Evolutionary conservation across 2,329 filamentous ascomycete species (phyloP).

Genomic region (Pseudohalonectria lignicola): DNA sequence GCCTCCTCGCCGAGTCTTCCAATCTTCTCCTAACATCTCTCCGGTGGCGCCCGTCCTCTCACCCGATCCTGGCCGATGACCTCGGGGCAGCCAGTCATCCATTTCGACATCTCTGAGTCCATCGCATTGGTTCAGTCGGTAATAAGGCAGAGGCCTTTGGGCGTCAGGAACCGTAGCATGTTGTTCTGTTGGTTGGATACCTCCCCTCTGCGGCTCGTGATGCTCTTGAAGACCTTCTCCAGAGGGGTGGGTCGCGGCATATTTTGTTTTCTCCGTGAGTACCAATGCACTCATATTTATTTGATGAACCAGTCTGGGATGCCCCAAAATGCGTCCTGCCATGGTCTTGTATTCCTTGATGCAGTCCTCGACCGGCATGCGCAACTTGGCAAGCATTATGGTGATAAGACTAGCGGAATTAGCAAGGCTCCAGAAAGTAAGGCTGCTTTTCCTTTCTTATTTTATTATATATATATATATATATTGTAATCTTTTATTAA

Average conservation of each 20-base stretch:
- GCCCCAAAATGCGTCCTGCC: not conserved
- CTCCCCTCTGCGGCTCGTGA: not conserved
- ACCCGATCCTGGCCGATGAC: not conserved
- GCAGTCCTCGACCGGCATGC: not conserved
- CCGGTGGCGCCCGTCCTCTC: not conserved
- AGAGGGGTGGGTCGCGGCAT: not conserved
- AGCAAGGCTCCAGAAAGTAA: too few relatives aligned
- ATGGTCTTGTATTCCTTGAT: not conserved
- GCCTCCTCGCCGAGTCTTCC: too few relatives aligned
- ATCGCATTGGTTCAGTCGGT: not conserved
- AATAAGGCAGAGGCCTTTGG: not conserved
- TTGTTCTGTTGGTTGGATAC: not conserved
- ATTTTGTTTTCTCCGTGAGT: not conserved
- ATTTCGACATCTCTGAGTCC: not conserved
- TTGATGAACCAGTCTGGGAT: not conserved
- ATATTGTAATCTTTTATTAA: too few relatives aligned
- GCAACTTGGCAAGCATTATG: not conserved
- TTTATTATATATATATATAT: too few relatives aligned
- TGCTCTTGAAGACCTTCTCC: not conserved
- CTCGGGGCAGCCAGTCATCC: not conserved
- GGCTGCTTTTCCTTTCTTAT: too few relatives aligned
- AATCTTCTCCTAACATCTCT: too few relatives aligned
- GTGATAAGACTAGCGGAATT: not conserved
- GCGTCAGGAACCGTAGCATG: not conserved
- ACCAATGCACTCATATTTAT: not conserved